These are phyloP conservation scores for Cyclaneusma minus DNA, from an alignment of 2,329 filamentous ascomycete genomes.

Conservation along the genomic window DNA sequence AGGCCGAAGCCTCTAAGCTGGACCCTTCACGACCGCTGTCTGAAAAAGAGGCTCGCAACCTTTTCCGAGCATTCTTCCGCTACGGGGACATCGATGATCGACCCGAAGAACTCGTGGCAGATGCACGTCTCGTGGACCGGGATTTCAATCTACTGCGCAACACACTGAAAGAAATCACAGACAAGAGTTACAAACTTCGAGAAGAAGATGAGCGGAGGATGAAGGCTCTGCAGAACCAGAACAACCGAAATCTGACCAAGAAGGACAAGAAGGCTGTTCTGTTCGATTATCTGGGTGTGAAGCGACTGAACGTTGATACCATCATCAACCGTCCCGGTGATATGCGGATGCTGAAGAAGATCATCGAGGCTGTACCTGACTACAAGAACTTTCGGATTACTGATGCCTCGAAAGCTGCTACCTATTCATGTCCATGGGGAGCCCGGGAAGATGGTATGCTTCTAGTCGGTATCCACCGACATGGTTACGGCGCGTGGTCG, in stretches of 20 bases:
- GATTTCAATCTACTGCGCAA: slow-evolving; percentile 66
- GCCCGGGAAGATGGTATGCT: slow-evolving; percentile 94
- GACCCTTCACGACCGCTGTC: slow-evolving; percentile 83
- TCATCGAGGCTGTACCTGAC: slow-evolving; percentile 51
- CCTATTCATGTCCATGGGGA: slow-evolving; percentile 86
- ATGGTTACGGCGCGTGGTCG: slow-evolving; percentile 91
- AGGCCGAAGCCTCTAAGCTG: slow-evolving; percentile 56
- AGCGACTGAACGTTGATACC: slow-evolving; percentile 91
- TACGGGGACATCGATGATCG: slow-evolving; percentile 86
- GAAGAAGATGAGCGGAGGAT: slow-evolving; percentile 55
- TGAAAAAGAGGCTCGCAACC: slow-evolving; percentile 84
- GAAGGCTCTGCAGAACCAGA: slow-evolving; percentile 48
- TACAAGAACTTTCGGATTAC: slow-evolving; percentile 71
- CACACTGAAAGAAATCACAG: slow-evolving; percentile 52
- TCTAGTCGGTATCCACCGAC: slow-evolving; percentile 77
- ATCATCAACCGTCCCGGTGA: slow-evolving; percentile 83
- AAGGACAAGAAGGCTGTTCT: slow-evolving; percentile 96
- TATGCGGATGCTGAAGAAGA: slow-evolving; percentile 67
- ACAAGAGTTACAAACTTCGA: slow-evolving; percentile 56
- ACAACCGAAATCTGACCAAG: slow-evolving; percentile 74
- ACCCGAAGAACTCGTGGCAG: slow-evolving; percentile 70
- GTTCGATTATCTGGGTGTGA: slow-evolving; percentile 85
- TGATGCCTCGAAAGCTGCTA: slow-evolving; percentile 82
- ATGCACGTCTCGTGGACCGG: slow-evolving; percentile 70
- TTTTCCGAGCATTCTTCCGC: slow-evolving; percentile 79